Evolutionary conservation across 139 green algal genomes (phyloP), one percentile per base, ranked within the genome.

Genomic region (Volvox reticuliferus): DNA sequence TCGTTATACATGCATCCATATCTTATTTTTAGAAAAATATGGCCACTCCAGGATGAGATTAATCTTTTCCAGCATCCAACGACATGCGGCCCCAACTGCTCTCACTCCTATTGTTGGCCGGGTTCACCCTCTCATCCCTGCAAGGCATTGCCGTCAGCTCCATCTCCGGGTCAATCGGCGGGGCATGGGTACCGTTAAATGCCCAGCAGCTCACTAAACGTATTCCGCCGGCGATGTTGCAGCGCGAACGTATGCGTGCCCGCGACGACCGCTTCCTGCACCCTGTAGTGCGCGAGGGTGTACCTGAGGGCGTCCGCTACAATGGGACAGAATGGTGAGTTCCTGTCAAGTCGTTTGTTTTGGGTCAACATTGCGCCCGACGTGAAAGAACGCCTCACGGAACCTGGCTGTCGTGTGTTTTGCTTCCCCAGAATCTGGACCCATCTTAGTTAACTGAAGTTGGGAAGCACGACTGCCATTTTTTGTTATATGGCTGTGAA

Each of bases 251-350:
- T 28, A 75, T 86, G n/a, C 81, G 81, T 3, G 21, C 65, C 3
- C 50, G 22, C 6, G 33, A 65, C 35, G 82, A 62, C 9, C 33
- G 82, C 21, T 88, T 88, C 33, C 1, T 28, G 21, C 12, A 2
- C 5, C 65, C 82, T 12, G 35, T 37, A 1, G 78, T 79, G 19
- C 62, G 78, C n/a, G 62, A 92, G 50, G 92, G 90, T 9, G 84
- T 94, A 6, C 90, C 92, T 32, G 69, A 87, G 12, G 92, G 86
- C 61, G 91, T 94, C 30, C 79, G 91, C 61, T 94, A 90, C 55
- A 87, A 93, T 44, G 32, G 22, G 62, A 61, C 68, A 12, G 62
- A 33, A 32, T 55, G 92, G 90, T 93, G 16, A 79, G 82, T 55
- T 55, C 5, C 44, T 55, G 9, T 5, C 44, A 14, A 24, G 67